Conservation (phyloP, 2,329 filamentous ascomycete genomes). For the Aquanectria penicillioides region DNA sequence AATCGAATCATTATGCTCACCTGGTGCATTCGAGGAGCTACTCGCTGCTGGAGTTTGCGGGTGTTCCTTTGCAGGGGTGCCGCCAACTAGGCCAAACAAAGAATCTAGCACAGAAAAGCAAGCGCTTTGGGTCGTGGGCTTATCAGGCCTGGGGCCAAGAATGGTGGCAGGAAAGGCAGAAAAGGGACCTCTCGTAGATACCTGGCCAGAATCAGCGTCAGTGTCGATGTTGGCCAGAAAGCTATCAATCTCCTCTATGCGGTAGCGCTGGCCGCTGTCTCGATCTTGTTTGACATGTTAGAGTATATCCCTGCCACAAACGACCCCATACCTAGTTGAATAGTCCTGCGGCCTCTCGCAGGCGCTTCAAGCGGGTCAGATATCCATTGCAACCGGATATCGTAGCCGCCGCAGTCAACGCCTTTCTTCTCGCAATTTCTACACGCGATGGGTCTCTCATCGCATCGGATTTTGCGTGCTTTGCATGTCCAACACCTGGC, state of each 20-base stretch:
- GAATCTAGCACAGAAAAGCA: neutral
- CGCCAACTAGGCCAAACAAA: no score
- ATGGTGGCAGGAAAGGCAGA: constrained; percentile 8
- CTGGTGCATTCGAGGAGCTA: no score
- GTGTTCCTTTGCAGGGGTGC: no score
- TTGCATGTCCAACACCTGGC: constrained; percentile 30
- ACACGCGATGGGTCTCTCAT: constrained; percentile 17
- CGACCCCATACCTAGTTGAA: neutral
- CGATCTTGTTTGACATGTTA: neutral
- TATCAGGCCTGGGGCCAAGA: neutral
- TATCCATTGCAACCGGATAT: constrained; percentile 21
- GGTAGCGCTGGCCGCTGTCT: neutral
- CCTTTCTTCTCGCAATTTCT: constrained; percentile 27
- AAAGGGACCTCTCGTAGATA: constrained; percentile 9
- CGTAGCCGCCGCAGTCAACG: constrained; percentile 17
- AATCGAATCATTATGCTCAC: no score
- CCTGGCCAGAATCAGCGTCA: neutral
- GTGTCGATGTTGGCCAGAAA: constrained; percentile 18
- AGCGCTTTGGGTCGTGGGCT: neutral
- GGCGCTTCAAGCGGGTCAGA: constrained; percentile 10
- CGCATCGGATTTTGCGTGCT: constrained; percentile 25
- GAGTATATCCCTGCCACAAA: neutral
- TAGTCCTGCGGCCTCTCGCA: constrained; percentile 12
- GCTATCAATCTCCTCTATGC: constrained; percentile 12
- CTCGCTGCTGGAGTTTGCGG: no score